These are phyloP conservation scores for Geotrichum citri-aurantii DNA, from an alignment of 1,139 yeast species.

Conservation along the genomic window DNA sequence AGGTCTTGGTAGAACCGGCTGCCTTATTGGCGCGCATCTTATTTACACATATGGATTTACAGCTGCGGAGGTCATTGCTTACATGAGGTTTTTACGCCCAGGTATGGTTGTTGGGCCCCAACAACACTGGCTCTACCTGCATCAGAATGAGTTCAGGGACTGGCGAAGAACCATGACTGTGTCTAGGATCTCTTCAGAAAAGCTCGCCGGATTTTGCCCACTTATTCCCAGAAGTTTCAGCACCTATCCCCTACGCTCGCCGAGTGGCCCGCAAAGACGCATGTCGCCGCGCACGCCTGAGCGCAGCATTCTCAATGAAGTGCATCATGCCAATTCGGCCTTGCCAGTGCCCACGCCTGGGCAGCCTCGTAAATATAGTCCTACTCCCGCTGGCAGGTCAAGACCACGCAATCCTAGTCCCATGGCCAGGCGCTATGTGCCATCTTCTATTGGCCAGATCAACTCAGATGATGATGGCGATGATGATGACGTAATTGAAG, in stretches of 20 bases:
- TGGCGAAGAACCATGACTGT: constrained; percentile 94
- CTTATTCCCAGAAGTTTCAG: constrained; percentile 43
- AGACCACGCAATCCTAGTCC: constrained; percentile 3
- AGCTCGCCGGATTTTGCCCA: constrained; percentile 72
- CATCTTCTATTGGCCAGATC: constrained; percentile 1
- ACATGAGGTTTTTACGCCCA: constrained; percentile 92
- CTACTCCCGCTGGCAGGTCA: constrained; percentile 25
- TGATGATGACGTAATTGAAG: neutral
- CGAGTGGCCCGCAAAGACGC: constrained; percentile 36
- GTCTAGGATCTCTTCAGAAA: constrained; percentile 61
- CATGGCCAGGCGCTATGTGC: constrained; percentile 9
- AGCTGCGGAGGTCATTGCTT: constrained; percentile 93
- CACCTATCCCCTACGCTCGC: constrained; percentile 26
- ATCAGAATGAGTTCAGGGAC: constrained; percentile 91
- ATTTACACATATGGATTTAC: constrained; percentile 96
- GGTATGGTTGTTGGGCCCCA: constrained; percentile 99
- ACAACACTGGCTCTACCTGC: constrained; percentile 95
- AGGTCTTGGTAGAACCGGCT: constrained; percentile 95
- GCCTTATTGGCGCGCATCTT: constrained; percentile 93
- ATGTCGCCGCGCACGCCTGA: constrained; percentile 63
- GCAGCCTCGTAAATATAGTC: constrained; percentile 70
- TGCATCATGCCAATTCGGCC: constrained; percentile 65
- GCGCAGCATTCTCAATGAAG: constrained; percentile 65
- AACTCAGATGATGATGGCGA: constrained; percentile 15
- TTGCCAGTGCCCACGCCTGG: constrained; percentile 94